Evolutionary conservation across 2,329 filamentous ascomycete genomes (phyloP).

Genomic region (Aspergillus sp.): DNA sequence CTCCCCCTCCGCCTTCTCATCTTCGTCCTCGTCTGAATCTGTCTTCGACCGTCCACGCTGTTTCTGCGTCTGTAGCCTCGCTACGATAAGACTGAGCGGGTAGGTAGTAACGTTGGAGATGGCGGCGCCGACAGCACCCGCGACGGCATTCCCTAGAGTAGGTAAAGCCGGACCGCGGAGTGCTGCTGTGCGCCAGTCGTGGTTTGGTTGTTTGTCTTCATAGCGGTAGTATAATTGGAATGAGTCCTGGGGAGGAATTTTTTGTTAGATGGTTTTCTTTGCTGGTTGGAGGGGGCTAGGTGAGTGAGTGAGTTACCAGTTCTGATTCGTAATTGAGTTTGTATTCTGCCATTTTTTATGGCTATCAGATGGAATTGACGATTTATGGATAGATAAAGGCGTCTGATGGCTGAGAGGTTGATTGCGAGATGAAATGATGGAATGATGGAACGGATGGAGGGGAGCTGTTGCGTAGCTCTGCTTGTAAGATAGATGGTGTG

Average conservation of each 20-base stretch:
- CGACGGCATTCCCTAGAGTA: conserved; percentile 75
- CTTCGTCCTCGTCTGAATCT: conserved; percentile 49
- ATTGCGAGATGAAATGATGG: too few relatives aligned
- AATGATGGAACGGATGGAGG: too few relatives aligned
- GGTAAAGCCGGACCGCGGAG: conserved; percentile 51
- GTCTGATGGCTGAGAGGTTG: not conserved
- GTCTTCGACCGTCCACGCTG: conserved; percentile 40
- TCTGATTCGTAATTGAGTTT: conserved; percentile 59
- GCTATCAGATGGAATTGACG: conserved; percentile 49
- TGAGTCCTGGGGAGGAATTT: conserved; percentile 26
- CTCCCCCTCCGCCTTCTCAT: conserved; percentile 24
- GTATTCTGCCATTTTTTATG: conserved; percentile 65
- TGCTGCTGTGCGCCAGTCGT: conserved; percentile 27
- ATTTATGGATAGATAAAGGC: not conserved
- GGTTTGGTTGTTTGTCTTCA: conserved; percentile 24
- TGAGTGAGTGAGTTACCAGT: conserved; percentile 13
- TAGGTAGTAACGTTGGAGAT: conserved; percentile 75
- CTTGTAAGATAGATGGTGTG: too few relatives aligned
- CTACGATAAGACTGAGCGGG: conserved; percentile 76
- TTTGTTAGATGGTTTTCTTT: not conserved
- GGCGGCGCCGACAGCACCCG: conserved; percentile 72
- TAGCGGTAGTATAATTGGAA: conserved; percentile 42
- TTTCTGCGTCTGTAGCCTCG: conserved; percentile 71
- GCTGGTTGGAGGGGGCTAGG: not conserved
- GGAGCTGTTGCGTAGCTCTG: too few relatives aligned